These are phyloP conservation scores for Lactarius deliciosus DNA, from an alignment of 768 basidiomycete genomes.

Conservation along the genomic window DNA sequence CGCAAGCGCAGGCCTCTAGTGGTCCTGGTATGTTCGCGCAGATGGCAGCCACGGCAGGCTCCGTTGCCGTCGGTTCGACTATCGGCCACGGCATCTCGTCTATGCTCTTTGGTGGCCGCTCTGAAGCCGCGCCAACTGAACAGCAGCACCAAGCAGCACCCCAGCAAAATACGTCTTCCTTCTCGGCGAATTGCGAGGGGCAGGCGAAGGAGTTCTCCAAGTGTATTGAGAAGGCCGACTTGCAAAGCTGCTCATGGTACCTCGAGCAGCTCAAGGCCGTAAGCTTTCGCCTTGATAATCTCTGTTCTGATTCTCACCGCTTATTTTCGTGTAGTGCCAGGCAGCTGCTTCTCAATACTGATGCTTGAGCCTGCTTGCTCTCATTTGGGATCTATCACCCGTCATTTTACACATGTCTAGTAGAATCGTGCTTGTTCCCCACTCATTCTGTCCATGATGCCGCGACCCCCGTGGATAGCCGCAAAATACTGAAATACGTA, in stretches of 20 bases:
- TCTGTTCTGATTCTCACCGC: neutral
- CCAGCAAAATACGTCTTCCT: conserved; percentile 45
- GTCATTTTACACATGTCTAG: neutral
- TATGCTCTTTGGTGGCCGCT: conserved; percentile 82
- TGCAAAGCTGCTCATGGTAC: conserved; percentile 81
- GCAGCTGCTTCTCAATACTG: conserved; percentile 31
- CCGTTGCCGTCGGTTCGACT: conserved; percentile 83
- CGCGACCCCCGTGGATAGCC: neutral
- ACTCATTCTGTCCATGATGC: conserved; percentile 5
- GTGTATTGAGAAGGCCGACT: conserved; percentile 80
- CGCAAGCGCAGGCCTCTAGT: conserved; percentile 35
- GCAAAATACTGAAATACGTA: neutral
- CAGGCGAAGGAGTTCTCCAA: conserved; percentile 88
- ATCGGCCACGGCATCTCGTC: conserved; percentile 87
- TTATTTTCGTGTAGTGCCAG: conserved; percentile 22
- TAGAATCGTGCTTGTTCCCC: conserved; percentile 6
- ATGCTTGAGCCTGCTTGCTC: neutral
- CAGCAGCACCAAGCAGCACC: conserved; percentile 49
- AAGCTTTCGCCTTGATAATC: conserved; percentile 36
- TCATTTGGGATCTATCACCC: neutral
- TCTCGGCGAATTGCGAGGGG: conserved; percentile 62
- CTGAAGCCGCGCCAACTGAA: conserved; percentile 45
- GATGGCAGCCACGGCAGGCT: conserved; percentile 90
- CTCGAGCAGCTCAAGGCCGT: conserved; percentile 88
- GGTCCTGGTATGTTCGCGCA: conserved; percentile 75